These are phyloP conservation scores for Aureobasidium sp. DNA, from an alignment of 2,329 filamentous ascomycete genomes.

Conservation along the genomic window DNA sequence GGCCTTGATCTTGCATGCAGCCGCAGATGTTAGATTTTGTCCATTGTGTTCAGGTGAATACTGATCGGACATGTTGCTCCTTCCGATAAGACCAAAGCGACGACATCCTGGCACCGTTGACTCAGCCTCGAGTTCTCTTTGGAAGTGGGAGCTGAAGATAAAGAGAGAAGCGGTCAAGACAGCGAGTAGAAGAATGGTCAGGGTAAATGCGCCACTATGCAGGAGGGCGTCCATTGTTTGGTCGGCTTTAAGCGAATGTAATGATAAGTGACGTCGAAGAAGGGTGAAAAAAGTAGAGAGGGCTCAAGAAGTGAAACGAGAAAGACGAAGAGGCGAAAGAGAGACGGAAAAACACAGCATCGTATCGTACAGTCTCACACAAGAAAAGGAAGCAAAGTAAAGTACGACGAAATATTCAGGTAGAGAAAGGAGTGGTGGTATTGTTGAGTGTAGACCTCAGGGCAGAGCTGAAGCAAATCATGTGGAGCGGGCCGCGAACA, in stretches of 20 bases:
- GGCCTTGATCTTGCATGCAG: conserved; percentile 46
- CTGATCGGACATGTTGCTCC: conserved; percentile 21
- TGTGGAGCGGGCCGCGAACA: background rate
- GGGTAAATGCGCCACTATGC: background rate
- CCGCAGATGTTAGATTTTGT: background rate
- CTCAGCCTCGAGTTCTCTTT: background rate
- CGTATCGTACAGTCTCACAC: background rate
- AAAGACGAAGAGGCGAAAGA: background rate
- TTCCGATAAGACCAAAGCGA: conserved; percentile 18
- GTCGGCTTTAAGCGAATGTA: background rate
- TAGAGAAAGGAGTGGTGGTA: conserved; percentile 4
- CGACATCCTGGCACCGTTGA: conserved; percentile 17
- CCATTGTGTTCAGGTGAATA: conserved; percentile 13
- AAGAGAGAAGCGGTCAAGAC: background rate
- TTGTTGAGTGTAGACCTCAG: background rate
- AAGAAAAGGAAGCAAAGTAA: background rate
- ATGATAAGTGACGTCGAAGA: background rate
- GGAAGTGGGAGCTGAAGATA: background rate
- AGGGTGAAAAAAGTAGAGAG: background rate
- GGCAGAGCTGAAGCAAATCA: conserved; percentile 6
- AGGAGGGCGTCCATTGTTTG: background rate
- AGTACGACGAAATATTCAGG: background rate
- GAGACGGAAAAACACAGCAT: conserved; percentile 2
- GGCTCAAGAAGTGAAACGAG: background rate
- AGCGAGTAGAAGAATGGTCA: background rate